These are phyloP conservation scores for Coniosporium tulheliwenetii DNA, from an alignment of 2,329 filamentous ascomycete genomes.

Conservation along the genomic window DNA sequence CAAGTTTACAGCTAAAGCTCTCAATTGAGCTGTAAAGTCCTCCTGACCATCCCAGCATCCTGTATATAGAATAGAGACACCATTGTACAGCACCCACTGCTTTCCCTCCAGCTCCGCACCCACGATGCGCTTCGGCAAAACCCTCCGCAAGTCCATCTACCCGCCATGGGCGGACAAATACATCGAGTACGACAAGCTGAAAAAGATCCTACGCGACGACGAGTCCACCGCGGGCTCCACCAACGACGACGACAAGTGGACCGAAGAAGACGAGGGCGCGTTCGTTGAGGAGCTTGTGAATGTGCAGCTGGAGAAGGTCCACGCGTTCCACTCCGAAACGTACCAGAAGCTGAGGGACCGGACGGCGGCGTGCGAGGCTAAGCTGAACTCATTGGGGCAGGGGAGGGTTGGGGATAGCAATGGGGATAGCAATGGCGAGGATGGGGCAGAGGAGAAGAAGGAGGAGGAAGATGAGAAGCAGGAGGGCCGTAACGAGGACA, in stretches of 20 bases:
- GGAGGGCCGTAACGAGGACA: slow-evolving; percentile 22
- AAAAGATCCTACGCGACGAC: slow-evolving; percentile 72
- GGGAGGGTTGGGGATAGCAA: slow-evolving; percentile 28
- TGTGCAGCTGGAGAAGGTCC: slow-evolving; percentile 87
- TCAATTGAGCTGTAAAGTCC: no score
- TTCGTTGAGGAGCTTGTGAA: slow-evolving; percentile 96
- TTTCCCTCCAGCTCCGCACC: not conserved
- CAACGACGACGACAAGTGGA: slow-evolving; percentile 55
- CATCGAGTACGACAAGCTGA: slow-evolving; percentile 90
- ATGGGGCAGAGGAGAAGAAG: slow-evolving; percentile 28
- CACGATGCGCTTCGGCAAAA: slow-evolving; percentile 87
- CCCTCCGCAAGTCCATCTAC: slow-evolving; percentile 65
- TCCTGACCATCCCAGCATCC: not conserved
- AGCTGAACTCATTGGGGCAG: slow-evolving; percentile 30
- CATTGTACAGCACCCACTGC: not conserved
- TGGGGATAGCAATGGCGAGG: slow-evolving; percentile 9
- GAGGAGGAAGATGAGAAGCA: slow-evolving; percentile 9
- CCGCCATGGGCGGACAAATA: slow-evolving; percentile 84
- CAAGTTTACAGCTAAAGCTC: no score
- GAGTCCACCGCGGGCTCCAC: slow-evolving; percentile 32
- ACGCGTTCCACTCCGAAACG: slow-evolving; percentile 72
- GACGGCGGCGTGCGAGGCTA: slow-evolving; percentile 52
- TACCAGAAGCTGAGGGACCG: slow-evolving; percentile 69
- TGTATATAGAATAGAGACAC: not conserved
- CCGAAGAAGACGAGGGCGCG: slow-evolving; percentile 78